Base-by-base conservation (phyloP, 2,329 filamentous ascomycete genomes). In the Phyllosticta citrichinensis region DNA sequence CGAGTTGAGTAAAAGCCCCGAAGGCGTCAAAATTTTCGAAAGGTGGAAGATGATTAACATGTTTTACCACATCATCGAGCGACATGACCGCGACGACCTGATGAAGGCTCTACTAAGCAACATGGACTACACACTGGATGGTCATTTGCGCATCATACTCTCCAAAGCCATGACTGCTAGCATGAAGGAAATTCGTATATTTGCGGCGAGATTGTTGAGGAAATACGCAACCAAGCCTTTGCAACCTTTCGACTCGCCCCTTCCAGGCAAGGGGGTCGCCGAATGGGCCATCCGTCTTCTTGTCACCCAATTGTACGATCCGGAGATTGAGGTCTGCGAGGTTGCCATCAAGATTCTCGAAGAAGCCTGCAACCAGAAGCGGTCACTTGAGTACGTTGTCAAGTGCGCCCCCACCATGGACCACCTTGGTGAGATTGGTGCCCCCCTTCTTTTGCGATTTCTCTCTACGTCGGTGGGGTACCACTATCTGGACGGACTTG, bases 21-120 rank as follows among this genome's bases (percentile, higher is more conserved):
- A 87, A 67, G 94, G 94, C 0, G 80, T 97, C 24, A 85, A 88
- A 63, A 93, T 99, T 76, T 83, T 99, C 70, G 93, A 97, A 72
- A 82, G 91, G 67, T 97, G 94, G 93, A 90, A 91, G 67, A 95
- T 99, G 81, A 92, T 97, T 76, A 97, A 97, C 74, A 99, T 99
- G 91, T 95, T 97, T 81, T 99, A 99, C 71, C 94, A 97, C 74
- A 96, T 99, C 63, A 83, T 97, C 62, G 93, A 97, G 69, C 80
- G 96, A 53, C 91, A 89, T 67, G 88, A 94, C 73, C 87, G 94
- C 2, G 91, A 93, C 54, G 94, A 99, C 71, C 79, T 99, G 62
- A 91, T 97, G 71, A 91, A 92, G 70, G 81, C 93, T 10, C 81
- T 99, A 33, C 81, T 99, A 9, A 87, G 88, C 56, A 94, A 92